Evolutionary conservation across 2,329 filamentous ascomycete genomes (phyloP).

Genomic region (Mariannaea elegans): DNA sequence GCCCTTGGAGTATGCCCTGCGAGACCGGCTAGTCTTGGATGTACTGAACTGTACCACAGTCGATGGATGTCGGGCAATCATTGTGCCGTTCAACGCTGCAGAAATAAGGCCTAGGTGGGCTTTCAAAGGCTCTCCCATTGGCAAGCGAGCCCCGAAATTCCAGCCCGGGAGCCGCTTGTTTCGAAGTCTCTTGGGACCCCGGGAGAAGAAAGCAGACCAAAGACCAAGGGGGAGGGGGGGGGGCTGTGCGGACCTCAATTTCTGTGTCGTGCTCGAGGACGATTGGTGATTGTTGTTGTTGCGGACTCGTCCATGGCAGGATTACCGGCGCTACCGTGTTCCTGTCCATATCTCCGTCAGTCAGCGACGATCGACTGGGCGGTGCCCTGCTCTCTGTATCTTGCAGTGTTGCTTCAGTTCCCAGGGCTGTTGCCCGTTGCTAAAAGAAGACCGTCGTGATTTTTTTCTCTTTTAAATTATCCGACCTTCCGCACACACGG

Average conservation of each 20-base stretch:
- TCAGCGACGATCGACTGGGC: constrained; percentile 1
- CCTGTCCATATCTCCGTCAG: background rate
- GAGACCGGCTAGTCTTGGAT: too few species aligned
- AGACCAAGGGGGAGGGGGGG: background rate
- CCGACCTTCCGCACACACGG: background rate
- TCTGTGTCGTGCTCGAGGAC: constrained; percentile 10
- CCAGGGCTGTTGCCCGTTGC: background rate
- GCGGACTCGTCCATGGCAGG: background rate
- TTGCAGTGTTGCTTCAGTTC: background rate
- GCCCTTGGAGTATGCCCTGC: background rate
- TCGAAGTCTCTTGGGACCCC: constrained; percentile 8
- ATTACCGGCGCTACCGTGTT: constrained; percentile 16
- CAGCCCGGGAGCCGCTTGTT: constrained; percentile 16
- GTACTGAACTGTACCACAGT: background rate
- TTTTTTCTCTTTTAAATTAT: background rate
- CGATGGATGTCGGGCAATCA: too few species aligned
- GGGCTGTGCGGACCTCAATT: constrained; percentile 21
- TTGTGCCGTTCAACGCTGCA: background rate
- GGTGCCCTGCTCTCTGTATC: background rate
- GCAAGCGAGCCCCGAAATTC: background rate
- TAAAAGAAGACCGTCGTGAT: constrained; percentile 21
- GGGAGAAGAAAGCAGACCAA: background rate
- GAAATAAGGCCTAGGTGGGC: background rate
- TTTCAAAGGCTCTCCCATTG: background rate
- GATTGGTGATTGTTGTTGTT: constrained; percentile 13